phyloP scores from a whole-genome alignment of 805 yeast species.

The Teunomyces atbi region DNA sequence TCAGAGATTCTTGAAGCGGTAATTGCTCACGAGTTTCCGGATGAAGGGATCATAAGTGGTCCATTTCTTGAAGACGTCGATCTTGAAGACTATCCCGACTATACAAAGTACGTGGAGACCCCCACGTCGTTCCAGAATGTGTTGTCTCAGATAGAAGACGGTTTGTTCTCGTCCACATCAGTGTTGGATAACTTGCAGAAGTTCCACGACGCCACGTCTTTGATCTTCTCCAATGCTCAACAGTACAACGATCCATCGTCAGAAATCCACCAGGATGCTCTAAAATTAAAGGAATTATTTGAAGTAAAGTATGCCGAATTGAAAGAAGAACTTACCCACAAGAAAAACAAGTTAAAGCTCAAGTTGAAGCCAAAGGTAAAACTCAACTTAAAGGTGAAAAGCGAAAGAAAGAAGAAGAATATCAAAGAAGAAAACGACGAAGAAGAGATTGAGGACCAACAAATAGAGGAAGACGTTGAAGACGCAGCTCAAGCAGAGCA shows the following conservation, averaged over 20 bases:
- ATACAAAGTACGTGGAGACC: conserved; percentile 64
- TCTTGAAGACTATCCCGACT: conserved; percentile 72
- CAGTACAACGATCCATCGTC: conserved; percentile 73
- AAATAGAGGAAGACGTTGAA: conserved; percentile 5
- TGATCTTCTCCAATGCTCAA: conserved; percentile 78
- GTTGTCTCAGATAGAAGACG: conserved; percentile 12
- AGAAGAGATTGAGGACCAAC: conserved; percentile 10
- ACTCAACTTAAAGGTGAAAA: conserved; percentile 24
- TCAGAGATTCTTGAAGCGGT: conserved; percentile 36
- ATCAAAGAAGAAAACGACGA: conserved; percentile 19
- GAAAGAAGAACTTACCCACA: conserved; percentile 18
- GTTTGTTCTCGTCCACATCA: conserved; percentile 7
- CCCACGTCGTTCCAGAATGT: conserved; percentile 75
- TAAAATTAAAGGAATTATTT: conserved; percentile 53
- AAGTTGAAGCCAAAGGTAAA: conserved; percentile 30
- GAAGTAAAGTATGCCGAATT: conserved; percentile 36
- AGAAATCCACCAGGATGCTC: conserved; percentile 69
- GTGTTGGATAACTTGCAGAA: conserved; percentile 50
- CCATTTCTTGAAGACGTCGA: conserved; percentile 78
- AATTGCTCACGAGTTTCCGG: conserved; percentile 45
- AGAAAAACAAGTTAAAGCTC: conserved; percentile 22
- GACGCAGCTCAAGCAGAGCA: not conserved
- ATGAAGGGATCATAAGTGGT: conserved; percentile 54
- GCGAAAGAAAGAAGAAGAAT: conserved; percentile 18
- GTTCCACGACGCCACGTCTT: conserved; percentile 55